Conservation (phyloP, 495 filamentous ascomycete species). For the Neurospora intermedia region DNA sequence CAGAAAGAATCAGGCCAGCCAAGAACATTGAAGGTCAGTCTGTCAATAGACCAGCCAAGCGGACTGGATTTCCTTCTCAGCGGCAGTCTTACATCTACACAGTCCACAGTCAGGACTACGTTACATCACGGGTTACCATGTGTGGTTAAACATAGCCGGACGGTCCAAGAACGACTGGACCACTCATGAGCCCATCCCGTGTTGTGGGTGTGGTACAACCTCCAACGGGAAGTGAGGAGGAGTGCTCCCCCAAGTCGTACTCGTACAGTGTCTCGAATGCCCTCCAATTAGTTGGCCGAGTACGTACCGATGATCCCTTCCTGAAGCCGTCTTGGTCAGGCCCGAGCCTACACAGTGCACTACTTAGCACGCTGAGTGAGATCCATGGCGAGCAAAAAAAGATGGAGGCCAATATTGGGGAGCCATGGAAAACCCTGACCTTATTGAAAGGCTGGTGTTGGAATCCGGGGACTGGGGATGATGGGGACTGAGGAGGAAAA, state of each 20-base stretch:
- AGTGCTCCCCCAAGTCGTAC: neutral
- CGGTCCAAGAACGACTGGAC: neutral
- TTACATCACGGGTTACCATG: neutral
- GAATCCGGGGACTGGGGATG: neutral
- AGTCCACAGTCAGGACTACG: neutral
- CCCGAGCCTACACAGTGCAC: neutral
- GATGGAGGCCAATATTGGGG: neutral
- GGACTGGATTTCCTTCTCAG: neutral
- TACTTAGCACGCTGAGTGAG: neutral
- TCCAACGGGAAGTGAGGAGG: neutral
- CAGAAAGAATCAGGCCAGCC: neutral
- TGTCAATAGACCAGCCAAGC: neutral
- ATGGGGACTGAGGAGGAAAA: neutral
- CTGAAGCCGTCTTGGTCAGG: neutral
- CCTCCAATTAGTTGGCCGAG: neutral
- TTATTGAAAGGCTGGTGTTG: neutral
- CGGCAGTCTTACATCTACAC: neutral
- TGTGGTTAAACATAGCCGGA: neutral
- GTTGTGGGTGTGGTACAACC: neutral
- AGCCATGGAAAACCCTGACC: neutral
- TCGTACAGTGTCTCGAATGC: neutral
- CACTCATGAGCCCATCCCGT: neutral
- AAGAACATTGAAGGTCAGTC: neutral
- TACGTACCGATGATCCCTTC: neutral
- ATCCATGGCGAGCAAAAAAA: neutral